Evolutionary conservation across 352 stramenopile species (phyloP), one percentile per base, ranked within the genome.

Genomic region (Phytophthora kernoviae): DNA sequence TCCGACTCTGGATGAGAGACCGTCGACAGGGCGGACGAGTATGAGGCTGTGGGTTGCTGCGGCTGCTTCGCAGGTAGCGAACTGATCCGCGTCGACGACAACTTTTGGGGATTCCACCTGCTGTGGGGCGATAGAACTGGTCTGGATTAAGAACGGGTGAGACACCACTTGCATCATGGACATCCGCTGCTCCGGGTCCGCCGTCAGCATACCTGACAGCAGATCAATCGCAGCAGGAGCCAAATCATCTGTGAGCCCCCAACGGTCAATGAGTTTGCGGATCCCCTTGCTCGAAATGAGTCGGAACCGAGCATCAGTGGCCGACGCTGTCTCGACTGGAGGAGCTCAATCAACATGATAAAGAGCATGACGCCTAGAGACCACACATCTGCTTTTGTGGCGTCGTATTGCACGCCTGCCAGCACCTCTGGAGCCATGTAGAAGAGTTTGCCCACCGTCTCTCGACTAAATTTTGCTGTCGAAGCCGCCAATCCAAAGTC

Each of bases 291-390:
- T 73, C 12, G 62, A 66, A 43, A 90, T 89, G 34, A 91, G 70
- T 17, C 82, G 72, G 54, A 89, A 90, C 39, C 78, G 70, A n/a
- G 81, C 76, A 53, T 90, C 79, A 14, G 64, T 68, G 21, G 59
- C 68, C 33, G 77, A 73, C n/a, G 81, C 78, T 11, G 73, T 75
- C 67, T 89, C 81, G 12, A 91, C 80, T 12, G 79, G 83, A 17
- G 83, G 79, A 21, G 79, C 81, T 24, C 79, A 15, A 88, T 71
- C 18, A 93, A 68, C 76, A 94, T 88, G 65, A 93, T 88, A 57
- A 94, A 94, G 8, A 94, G 62, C 79, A 94, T 91, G 30, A 94
- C 80, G 52, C 86, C 86, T 27, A 94, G 77, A 50, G 86, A 94
- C 86, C 86, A 94, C 37, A 94, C 75, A 56, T 94, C 86, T 15